Evolutionary conservation across 2,329 filamentous ascomycete genomes (phyloP).

Genomic region (Chaetomiaceae sp.): DNA sequence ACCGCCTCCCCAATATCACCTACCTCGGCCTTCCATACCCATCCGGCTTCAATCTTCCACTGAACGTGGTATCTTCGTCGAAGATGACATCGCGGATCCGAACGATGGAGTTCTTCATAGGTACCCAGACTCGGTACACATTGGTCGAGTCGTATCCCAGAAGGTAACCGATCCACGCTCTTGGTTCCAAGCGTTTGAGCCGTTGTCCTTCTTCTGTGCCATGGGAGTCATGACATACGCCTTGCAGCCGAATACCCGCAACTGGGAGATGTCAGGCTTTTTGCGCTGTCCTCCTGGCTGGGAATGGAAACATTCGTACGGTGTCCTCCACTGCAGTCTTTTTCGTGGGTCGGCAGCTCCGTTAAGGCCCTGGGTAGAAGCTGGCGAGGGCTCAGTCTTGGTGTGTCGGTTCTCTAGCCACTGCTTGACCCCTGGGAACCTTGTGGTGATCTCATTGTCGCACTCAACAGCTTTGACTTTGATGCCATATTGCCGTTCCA

Average conservation of each 20-base stretch:
- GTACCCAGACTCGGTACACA: constrained; percentile 13
- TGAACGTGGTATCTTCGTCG: constrained; percentile 8
- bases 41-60: constrained; percentile 49
- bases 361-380: background rate
- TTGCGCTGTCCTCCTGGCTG: too few relatives aligned
- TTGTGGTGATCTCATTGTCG: background rate
- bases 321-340: too few relatives aligned
- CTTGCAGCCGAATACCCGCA: background rate
- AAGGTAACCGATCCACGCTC: constrained; percentile 10
- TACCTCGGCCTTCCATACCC: constrained; percentile 61
- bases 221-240: background rate
- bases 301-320: too few relatives aligned
- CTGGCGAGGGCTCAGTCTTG: background rate
- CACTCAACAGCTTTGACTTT: background rate
- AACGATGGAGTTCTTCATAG: background rate
- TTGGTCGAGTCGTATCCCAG: constrained; percentile 11
- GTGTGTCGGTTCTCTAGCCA: background rate
- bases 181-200: background rate
- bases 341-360: background rate
- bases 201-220: background rate
- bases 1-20: constrained; percentile 60
- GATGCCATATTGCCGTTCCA: background rate
- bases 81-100: constrained; percentile 7
- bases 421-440: background rate
- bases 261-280: background rate